Evolutionary conservation across 2,329 filamentous ascomycete genomes (phyloP), one percentile per base, ranked within the genome.

Genomic region (Dothidotthia symphoricarpi): DNA sequence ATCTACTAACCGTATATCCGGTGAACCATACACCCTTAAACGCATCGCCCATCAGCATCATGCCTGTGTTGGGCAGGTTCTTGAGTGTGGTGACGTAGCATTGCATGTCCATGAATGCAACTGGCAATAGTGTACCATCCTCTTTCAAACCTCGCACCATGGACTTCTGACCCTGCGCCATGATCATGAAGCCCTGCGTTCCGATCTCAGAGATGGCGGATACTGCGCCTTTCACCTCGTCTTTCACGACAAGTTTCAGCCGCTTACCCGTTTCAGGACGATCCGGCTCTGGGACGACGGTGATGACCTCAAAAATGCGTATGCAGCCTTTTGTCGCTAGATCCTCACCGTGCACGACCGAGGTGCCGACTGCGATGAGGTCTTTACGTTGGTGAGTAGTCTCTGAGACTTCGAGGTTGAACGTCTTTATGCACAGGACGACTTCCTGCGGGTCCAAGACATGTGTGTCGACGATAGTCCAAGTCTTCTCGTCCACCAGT

Each of bases 61-160:
- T 75, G 0, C 91, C 90, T 0, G 88, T 94, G 1, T 85, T 82
- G 3, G 82, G 82, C 13, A 98, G 75, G 55, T 88, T 87, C 59
- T 90, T 93, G 36, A 88, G 78, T n/a, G 85, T 81, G 2, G 83
- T 87, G 10, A 95, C 88, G 57, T 95, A 93, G 67, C 87, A 94
- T 69, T 88, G 93, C 82, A 96, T 94, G 59, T 98, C 93, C 76
- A 98, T 86, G 61, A 98, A 98, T 0, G 93, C 93, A 3, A 98
- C 91, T 0, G 93, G 93, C 1, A 97, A 75, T 35, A 97, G 77
- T 1, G 86, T 89, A 1, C 90, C 88, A 61, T 98, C 93, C 66
- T 98, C 93, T 64, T 96, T 96, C 3, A 98, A 76, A 27, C 93
- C 93, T 42, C 93, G 79, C 1, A 98, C 89, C 86, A 98, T 94